Evolutionary conservation across 805 yeast species (phyloP).

Genomic region (Pichia gijzeniarum): DNA sequence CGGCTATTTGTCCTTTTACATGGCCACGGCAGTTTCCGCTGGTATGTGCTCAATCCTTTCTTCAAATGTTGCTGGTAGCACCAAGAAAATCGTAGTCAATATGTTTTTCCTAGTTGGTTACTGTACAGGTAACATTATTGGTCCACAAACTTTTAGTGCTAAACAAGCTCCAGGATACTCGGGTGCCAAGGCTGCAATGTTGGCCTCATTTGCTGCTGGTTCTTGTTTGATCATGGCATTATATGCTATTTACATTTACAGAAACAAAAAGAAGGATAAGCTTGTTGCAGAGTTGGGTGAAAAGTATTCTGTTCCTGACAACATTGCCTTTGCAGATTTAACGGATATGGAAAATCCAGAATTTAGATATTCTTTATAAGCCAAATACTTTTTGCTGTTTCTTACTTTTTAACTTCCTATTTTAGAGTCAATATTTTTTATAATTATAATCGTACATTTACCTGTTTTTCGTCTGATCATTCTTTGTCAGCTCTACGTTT

Average conservation of each 20-base stretch:
- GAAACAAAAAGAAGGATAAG: slow-evolving; percentile 4
- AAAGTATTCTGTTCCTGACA: slow-evolving; percentile 10
- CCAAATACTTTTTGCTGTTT: too few species aligned
- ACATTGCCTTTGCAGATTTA: slow-evolving; percentile 14
- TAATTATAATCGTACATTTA: too few species aligned
- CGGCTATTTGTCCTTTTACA: slow-evolving; percentile 9
- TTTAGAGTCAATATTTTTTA: too few species aligned
- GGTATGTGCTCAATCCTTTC: slow-evolving; percentile 17
- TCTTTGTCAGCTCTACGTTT: too few species aligned
- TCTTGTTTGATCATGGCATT: slow-evolving; percentile 3
- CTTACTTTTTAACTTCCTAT: too few species aligned
- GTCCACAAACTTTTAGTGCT: slow-evolving; percentile 45
- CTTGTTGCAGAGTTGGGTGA: slow-evolving; percentile 6
- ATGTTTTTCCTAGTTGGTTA: slow-evolving; percentile 40
- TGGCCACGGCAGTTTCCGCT: slow-evolving; percentile 14
- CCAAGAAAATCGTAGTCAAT: slow-evolving; percentile 47
- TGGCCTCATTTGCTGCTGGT: slow-evolving; percentile 13
- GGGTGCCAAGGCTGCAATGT: slow-evolving; percentile 16
- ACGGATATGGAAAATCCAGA: slow-evolving; percentile 7
- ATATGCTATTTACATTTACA: slow-evolving; percentile 5
- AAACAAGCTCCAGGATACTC: slow-evolving; percentile 35
- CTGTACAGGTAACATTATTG: slow-evolving; percentile 49
- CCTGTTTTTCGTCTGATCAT: too few species aligned
- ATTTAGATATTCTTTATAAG: slow-evolving; percentile 2
- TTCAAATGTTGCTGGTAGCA: slow-evolving; percentile 56